These are phyloP conservation scores for Penicillium antarcticum DNA, from an alignment of 495 filamentous ascomycete genomes.

Conservation along the genomic window DNA sequence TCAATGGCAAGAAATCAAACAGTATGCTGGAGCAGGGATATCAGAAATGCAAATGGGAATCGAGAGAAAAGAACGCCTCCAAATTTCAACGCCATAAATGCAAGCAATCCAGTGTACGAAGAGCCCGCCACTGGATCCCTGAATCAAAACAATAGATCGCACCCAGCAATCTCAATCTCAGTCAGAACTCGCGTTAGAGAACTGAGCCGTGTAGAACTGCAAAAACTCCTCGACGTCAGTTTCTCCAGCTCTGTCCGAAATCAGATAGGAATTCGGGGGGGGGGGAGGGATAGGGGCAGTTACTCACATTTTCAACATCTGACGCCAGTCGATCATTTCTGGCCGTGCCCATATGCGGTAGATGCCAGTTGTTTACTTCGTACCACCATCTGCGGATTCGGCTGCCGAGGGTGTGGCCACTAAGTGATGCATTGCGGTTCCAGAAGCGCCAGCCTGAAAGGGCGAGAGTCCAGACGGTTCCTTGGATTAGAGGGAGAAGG, in stretches of 20 bases:
- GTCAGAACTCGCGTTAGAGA: conserved; percentile 37
- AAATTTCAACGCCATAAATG: conserved; percentile 24
- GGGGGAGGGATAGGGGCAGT: conserved; percentile 12
- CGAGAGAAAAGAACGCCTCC: conserved; percentile 6
- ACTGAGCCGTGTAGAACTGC: conserved; percentile 45
- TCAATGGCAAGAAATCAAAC: neutral
- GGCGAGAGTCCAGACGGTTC: conserved; percentile 75
- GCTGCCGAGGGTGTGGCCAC: conserved; percentile 67
- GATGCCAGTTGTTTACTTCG: conserved; percentile 79
- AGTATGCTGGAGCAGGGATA: neutral
- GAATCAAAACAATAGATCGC: neutral
- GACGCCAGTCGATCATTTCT: conserved; percentile 32
- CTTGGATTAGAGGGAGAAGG: conserved; percentile 78
- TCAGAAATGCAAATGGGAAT: conserved; percentile 12
- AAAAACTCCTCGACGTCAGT: conserved; percentile 41
- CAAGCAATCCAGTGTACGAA: conserved; percentile 13
- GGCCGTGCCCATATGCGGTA: conserved; percentile 38
- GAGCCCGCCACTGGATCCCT: neutral
- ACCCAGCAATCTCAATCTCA: conserved; percentile 11
- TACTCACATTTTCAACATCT: conserved; percentile 49
- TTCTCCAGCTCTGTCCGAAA: conserved; percentile 3
- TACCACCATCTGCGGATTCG: conserved; percentile 85
- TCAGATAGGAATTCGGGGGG: neutral
- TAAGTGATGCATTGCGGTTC: conserved; percentile 69
- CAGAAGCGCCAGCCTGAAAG: conserved; percentile 79